A percentile compares a stretch with the other conserved stretches of the same genome.
Conservation (phyloP, 371 early-diverging fungal species). For the Coemansia sp. region DNA sequence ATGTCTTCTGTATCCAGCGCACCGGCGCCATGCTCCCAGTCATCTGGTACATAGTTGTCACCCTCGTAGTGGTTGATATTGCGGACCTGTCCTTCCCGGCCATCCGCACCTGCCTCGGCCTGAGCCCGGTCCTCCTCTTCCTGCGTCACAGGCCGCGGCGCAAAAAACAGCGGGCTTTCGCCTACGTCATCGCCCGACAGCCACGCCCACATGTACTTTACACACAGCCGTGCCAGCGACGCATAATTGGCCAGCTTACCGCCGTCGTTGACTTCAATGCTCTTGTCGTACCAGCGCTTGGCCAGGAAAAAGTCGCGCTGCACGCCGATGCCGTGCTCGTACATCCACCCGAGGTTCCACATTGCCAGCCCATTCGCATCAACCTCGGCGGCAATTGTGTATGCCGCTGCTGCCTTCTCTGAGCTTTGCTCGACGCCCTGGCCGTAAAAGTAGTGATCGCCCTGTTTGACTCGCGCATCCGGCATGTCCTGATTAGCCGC, state of each 20-base stretch:
- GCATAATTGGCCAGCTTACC: constrained; percentile 80
- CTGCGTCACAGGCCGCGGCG: constrained; percentile 26
- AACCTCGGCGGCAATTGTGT: constrained; percentile 83
- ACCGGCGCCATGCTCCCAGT: constrained; percentile 18
- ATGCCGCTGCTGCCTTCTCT: constrained; percentile 81
- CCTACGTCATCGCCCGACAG: constrained; percentile 59
- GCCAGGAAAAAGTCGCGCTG: constrained; percentile 87
- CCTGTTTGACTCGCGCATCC: constrained; percentile 87
- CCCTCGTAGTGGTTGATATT: background rate
- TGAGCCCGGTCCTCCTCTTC: constrained; percentile 11
- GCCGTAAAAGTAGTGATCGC: constrained; percentile 91
- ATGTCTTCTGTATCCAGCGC: background rate
- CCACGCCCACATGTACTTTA: constrained; percentile 70
- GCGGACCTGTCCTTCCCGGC: background rate
- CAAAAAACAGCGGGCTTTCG: constrained; percentile 51
- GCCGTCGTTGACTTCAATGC: constrained; percentile 71
- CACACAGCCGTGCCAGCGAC: constrained; percentile 68
- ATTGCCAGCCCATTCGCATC: constrained; percentile 81
- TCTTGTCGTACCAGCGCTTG: constrained; percentile 84
- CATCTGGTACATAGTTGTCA: constrained; percentile 4
- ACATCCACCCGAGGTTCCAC: constrained; percentile 97
- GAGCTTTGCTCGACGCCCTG: constrained; percentile 69
- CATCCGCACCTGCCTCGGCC: background rate
- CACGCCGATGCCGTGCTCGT: constrained; percentile 94
- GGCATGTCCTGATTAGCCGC: constrained; percentile 93